Base-by-base conservation (phyloP, 2,329 filamentous ascomycete genomes). In the Arthrobotrys megalospora region DNA sequence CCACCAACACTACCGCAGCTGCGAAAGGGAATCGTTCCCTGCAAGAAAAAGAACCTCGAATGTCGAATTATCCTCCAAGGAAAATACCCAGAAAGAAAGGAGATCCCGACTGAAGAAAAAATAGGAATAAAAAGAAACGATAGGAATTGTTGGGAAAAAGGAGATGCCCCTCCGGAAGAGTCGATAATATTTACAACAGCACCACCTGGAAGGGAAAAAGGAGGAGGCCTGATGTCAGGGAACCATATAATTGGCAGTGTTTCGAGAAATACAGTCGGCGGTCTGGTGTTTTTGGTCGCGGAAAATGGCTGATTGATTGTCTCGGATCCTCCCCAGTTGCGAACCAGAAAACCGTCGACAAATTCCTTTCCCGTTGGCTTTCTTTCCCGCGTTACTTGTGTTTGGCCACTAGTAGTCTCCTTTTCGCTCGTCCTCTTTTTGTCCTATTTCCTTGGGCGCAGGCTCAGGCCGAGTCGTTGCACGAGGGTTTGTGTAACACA, bases 401-500 rank as follows among this genome's bases (percentile, higher is more conserved):
- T 64, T 58, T 32, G 14, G 47, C 21, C 16, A n/a, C n/a, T n/a
- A n/a, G n/a, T 50, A 50, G 38, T 73, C 41, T 60, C 52, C 38
- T 63, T 53, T 45, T 62, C 24, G 38, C 64, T 21, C 66, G 53
- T 68, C 45, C 41, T 55, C 21, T 32, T 28, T 45, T 19, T 47
- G n/a, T 53, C 45, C 12, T 12, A 38, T 58, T 14, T 55, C 19
- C 65, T 55, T 67, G 70, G 62, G 34, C 43, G 55, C 48, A 60
- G 50, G 34, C 38, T 73, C 62, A 66, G 70, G 34, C 36, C 63
- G 55, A 63, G 55, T 47, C 60, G 72, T 76, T 58, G 58, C 72
- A 76, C 72, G 65, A 76, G 65, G 64, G 53, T 64, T 66, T 76
- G 71, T 76, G 72, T 76, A 76, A 69, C 65, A 76, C 72, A 60